Evolutionary conservation across 108 stramenopile species (phyloP).

Genomic region (Heterococcus sp.): DNA sequence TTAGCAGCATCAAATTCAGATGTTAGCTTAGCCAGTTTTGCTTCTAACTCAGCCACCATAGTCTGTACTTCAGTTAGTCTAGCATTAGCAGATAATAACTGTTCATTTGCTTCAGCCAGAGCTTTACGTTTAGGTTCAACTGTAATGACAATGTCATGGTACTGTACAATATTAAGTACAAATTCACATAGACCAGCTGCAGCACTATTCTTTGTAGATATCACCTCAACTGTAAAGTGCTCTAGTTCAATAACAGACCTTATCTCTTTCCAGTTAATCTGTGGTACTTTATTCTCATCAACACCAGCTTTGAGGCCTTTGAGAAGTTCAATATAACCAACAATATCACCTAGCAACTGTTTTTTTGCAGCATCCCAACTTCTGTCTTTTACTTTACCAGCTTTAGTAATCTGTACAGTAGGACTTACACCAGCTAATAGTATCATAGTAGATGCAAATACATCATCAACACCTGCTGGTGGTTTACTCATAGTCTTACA

Average conservation of each 20-base stretch:
- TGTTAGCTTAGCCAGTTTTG: constrained; percentile 60
- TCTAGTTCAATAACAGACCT: constrained; percentile 65
- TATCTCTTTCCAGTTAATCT: constrained; percentile 67
- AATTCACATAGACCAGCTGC: constrained; percentile 73
- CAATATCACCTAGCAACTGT: constrained; percentile 70
- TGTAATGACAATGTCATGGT: constrained; percentile 72
- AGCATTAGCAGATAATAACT: constrained; percentile 62
- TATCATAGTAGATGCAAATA: constrained; percentile 82
- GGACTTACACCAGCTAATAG: constrained; percentile 76
- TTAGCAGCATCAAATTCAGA: constrained; percentile 56
- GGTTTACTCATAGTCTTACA: constrained; percentile 68
- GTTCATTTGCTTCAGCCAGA: constrained; percentile 64
- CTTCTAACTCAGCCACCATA: constrained; percentile 61
- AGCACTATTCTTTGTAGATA: constrained; percentile 68
- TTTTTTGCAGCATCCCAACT: constrained; percentile 76
- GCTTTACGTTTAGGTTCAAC: constrained; percentile 74
- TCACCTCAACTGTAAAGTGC: constrained; percentile 69
- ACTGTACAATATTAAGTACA: constrained; percentile 72
- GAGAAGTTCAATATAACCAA: constrained; percentile 69
- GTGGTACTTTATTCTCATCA: constrained; percentile 61
- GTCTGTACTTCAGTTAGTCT: constrained; percentile 54
- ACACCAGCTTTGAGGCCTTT: constrained; percentile 67
- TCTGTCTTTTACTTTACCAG: constrained; percentile 69
- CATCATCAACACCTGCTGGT: constrained; percentile 73
- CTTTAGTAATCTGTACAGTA: constrained; percentile 56